Base-by-base conservation (phyloP, 2,329 filamentous ascomycete genomes). In the Ophiostoma ulmi region DNA sequence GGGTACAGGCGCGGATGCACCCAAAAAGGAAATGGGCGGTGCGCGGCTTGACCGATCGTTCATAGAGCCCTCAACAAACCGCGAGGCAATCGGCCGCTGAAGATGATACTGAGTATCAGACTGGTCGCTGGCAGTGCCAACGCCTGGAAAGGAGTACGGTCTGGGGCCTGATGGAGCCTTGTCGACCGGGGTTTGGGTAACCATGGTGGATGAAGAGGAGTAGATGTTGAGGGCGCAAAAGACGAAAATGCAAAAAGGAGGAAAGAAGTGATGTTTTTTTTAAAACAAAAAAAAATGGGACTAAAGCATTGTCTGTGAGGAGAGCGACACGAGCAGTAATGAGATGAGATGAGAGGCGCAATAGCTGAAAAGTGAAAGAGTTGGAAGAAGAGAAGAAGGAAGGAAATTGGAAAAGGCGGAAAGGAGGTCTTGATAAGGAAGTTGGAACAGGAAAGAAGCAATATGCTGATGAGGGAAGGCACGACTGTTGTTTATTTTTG, bases 61-160 rank as follows among this genome's bases (percentile, higher is more conserved):
- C 91, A 97, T 94, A 76, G 90, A 94, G 58, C 91, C 93, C 80
- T 97, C 93, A 52, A 90, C 76, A 85, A 96, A 83, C 80, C 88
- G 78, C 81, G 87, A 82, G 0, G 71, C 64, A 13, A 69, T 44
- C 75, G 79, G 79, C 61, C 52, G 67, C 61, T 39, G 36, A 35
- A 20, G 35, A n/a, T 61, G 69, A 1, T 48, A 26, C 22, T 68
- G 55, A 8, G 38, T n/a, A 17, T 55, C 26, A 2, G 26, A n/a
- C 13, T 41, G 5, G 66, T 55, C 35, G 41, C 61, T 26, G 14
- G 41, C 31, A 10, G 67, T 55, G 4, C 69, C 69, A 17, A 39
- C 36, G 20, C 36, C 63, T 26, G 70, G 58, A 38, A 72, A 70
- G n/a, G 71, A 73, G 39, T 58, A 68, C 5, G 73, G 73, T 8